These are phyloP conservation scores for Fusarium caatingaense DNA, from an alignment of 2,329 filamentous ascomycete genomes.

Conservation along the genomic window DNA sequence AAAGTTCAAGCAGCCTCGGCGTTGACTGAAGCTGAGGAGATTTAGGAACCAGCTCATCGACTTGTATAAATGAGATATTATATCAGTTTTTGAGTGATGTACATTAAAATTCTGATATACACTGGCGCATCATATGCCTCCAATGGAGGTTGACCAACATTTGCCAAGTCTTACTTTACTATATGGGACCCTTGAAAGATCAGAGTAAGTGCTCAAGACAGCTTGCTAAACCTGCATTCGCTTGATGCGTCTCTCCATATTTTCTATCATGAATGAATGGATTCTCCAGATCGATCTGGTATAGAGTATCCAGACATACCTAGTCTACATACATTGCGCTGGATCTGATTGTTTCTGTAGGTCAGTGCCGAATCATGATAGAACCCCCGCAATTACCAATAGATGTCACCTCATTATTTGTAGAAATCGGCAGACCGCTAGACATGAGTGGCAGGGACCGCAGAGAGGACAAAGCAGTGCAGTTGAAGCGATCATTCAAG, in stretches of 20 bases:
- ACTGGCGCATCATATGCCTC: background rate
- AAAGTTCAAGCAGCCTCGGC: background rate
- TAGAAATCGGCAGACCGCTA: conserved; percentile 43
- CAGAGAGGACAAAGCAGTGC: conserved; percentile 16
- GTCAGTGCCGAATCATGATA: conserved; percentile 29
- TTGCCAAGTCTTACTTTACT: background rate
- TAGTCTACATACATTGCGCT: background rate
- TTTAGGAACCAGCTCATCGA: background rate
- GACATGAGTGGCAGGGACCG: conserved; percentile 32
- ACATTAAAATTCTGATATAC: background rate
- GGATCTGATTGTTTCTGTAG: background rate
- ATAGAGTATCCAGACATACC: background rate
- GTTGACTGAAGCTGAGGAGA: background rate
- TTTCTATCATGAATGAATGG: conserved; percentile 6
- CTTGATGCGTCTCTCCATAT: background rate
- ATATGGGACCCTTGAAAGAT: background rate
- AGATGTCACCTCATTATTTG: conserved; percentile 44
- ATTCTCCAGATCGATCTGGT: conserved; percentile 18
- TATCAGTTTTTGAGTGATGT: background rate
- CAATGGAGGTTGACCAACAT: background rate
- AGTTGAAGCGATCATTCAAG: conserved; percentile 3
- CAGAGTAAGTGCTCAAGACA: background rate
- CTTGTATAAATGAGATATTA: background rate
- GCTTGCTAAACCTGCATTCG: background rate
- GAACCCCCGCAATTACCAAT: conserved; percentile 26